phyloP scores from a whole-genome alignment of 352 stramenopile genomes.

The Phytophthora syringae region DNA sequence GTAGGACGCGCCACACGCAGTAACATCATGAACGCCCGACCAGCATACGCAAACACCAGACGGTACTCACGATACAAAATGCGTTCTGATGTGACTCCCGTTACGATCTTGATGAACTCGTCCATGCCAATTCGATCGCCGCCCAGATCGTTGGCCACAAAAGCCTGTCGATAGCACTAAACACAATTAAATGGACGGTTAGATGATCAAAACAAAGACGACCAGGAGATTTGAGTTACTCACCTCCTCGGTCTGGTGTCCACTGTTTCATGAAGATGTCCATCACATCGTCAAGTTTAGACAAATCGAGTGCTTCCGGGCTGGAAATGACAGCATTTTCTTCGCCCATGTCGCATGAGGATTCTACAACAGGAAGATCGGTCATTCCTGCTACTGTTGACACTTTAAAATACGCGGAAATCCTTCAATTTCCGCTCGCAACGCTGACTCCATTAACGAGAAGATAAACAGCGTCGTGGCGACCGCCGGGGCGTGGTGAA shows the following conservation, averaged over 20 bases:
- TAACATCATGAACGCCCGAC: slow-evolving; percentile 66
- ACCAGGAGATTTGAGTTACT: neutral
- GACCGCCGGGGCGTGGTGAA: slow-evolving; percentile 36
- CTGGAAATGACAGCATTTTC: slow-evolving; percentile 4
- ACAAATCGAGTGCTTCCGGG: slow-evolving; percentile 29
- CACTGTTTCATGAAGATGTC: slow-evolving; percentile 62
- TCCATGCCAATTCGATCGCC: slow-evolving; percentile 66
- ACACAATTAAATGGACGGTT: neutral
- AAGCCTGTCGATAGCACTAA: slow-evolving; percentile 60
- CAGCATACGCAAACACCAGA: slow-evolving; percentile 70
- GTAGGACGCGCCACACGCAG: slow-evolving; percentile 63
- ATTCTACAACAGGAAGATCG: neutral
- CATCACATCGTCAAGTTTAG: slow-evolving; percentile 78
- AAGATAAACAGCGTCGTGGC: slow-evolving; percentile 55
- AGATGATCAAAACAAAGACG: neutral
- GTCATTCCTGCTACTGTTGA: slow-evolving; percentile 1
- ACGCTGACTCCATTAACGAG: slow-evolving; percentile 35
- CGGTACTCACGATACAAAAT: slow-evolving; percentile 60
- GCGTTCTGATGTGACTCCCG: slow-evolving; percentile 53
- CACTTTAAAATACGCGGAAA: slow-evolving; percentile 31
- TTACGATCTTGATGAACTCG: slow-evolving; percentile 79
- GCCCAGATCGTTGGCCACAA: slow-evolving; percentile 47
- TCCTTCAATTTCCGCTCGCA: slow-evolving; percentile 44
- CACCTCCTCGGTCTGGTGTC: slow-evolving; percentile 67
- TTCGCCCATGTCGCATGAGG: slow-evolving; percentile 7